phyloP scores from a whole-genome alignment of 495 filamentous ascomycete genomes.

The Annulohypoxylon stygium region DNA sequence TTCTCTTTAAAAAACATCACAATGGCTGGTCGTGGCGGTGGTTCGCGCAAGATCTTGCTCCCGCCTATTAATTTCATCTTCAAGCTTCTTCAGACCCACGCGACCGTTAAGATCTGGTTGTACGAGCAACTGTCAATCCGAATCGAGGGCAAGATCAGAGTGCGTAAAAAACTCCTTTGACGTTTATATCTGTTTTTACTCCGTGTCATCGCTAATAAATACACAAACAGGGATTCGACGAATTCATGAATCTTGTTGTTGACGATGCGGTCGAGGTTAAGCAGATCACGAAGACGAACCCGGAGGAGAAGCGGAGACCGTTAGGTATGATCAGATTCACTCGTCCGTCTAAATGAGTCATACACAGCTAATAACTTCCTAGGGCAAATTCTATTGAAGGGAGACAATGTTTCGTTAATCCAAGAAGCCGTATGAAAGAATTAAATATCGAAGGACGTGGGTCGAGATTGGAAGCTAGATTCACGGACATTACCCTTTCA shows the following conservation, averaged over 20 bases:
- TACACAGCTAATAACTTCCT: conserved; percentile 49
- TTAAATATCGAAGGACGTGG: conserved; percentile 10
- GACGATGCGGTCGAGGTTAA: conserved; percentile 96
- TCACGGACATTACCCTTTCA: conserved; percentile 20
- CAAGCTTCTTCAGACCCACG: conserved; percentile 85
- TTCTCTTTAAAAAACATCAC: conserved; percentile 44
- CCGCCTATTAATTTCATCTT: conserved; percentile 99
- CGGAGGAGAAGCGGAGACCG: conserved; percentile 79
- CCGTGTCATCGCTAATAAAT: conserved; percentile 31
- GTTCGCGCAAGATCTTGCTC: conserved; percentile 87
- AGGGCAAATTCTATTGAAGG: conserved; percentile 98
- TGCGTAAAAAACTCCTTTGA: conserved; percentile 56
- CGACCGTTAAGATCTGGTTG: conserved; percentile 92
- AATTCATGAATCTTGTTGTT: conserved; percentile 99
- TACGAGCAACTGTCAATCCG: conserved; percentile 94
- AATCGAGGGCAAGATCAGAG: conserved; percentile 95
- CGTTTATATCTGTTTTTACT: conserved; percentile 5
- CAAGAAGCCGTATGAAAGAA: conserved; percentile 65
- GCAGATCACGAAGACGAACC: conserved; percentile 80
- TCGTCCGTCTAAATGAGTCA: neutral
- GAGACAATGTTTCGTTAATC: conserved; percentile 96
- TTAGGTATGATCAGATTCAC: conserved; percentile 72
- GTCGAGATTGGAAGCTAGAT: conserved; percentile 10
- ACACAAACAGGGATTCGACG: conserved; percentile 82
- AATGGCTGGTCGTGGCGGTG: conserved; percentile 88